Percentiles rank a stretch among this genome's conserved stretches.
Evolutionary conservation across 2,329 filamentous ascomycete species (phyloP).

Genomic region (Colletotrichum cereale): DNA sequence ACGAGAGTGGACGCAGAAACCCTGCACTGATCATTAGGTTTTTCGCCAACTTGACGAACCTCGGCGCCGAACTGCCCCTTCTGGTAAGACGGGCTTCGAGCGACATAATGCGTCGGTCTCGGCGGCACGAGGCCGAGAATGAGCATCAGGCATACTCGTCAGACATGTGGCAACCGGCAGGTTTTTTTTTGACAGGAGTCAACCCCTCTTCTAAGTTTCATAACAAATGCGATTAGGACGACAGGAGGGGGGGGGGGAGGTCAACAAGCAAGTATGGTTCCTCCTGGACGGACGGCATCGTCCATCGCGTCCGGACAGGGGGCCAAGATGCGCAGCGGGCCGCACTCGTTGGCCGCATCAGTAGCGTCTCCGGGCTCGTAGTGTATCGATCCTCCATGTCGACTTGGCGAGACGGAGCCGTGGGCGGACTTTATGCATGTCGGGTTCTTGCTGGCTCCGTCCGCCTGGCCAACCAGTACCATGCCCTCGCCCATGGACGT

Average conservation of each 20-base stretch:
- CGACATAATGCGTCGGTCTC: neutral
- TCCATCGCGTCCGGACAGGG: neutral
- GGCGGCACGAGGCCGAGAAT: neutral
- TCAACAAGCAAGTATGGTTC: neutral
- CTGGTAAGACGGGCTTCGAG: neutral
- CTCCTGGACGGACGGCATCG: neutral
- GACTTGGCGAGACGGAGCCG: neutral
- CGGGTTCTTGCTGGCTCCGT: slow-evolving; percentile 14
- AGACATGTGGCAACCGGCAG: slow-evolving; percentile 8
- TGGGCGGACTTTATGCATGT: slow-evolving; percentile 6
- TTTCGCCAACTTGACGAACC: neutral
- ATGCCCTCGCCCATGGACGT: neutral
- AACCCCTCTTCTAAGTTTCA: neutral
- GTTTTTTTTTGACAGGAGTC: neutral
- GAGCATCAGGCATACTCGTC: slow-evolving; percentile 5
- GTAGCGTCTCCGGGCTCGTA: neutral
- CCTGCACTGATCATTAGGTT: neutral
- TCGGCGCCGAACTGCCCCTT: slow-evolving; percentile 26
- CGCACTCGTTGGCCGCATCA: neutral
- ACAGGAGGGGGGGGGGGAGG: too few relatives aligned
- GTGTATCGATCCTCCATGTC: neutral
- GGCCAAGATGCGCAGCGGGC: slow-evolving; percentile 16
- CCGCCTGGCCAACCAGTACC: neutral
- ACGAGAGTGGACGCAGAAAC: neutral
- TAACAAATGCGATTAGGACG: too few relatives aligned